Percentiles rank a stretch among this genome's conserved stretches.
Evolutionary conservation across 2,329 filamentous ascomycete species (phyloP).

Genomic region (Aspergillus sp.): DNA sequence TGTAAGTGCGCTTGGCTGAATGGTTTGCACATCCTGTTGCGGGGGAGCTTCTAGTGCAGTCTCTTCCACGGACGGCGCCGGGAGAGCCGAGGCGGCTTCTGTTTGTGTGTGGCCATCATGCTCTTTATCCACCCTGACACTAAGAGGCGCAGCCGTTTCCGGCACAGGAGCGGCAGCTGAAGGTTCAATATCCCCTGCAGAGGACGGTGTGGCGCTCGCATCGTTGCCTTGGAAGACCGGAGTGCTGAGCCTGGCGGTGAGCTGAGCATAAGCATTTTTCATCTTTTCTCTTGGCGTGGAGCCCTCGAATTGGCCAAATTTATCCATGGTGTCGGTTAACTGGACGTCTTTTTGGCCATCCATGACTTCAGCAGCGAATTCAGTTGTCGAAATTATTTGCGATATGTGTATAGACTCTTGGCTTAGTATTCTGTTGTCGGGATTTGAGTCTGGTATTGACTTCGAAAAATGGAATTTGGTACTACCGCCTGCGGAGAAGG

Average conservation of each 20-base stretch:
- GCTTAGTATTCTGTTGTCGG: background rate
- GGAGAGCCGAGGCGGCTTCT: slow-evolving; percentile 21
- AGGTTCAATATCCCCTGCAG: slow-evolving; percentile 41
- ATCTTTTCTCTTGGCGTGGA: slow-evolving; percentile 33
- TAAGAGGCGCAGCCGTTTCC: slow-evolving; percentile 35
- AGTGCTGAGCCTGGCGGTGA: slow-evolving; percentile 23
- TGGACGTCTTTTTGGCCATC: slow-evolving; percentile 16
- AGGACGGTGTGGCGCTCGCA: slow-evolving; percentile 43
- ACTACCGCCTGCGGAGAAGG: background rate
- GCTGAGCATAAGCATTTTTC: slow-evolving; percentile 28
- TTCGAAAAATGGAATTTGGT: background rate
- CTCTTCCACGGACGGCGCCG: slow-evolving; percentile 28
- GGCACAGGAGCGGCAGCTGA: slow-evolving; percentile 26
- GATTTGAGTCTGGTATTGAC: background rate
- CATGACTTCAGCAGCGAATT: slow-evolving; percentile 15
- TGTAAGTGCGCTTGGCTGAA: slow-evolving; percentile 38
- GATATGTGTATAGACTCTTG: background rate
- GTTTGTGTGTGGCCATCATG: slow-evolving; percentile 21
- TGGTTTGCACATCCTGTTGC: slow-evolving; percentile 30
- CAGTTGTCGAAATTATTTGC: background rate
- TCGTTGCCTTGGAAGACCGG: slow-evolving; percentile 20
- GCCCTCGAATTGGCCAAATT: slow-evolving; percentile 28
- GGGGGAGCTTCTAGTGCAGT: slow-evolving; percentile 25
- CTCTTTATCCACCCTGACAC: slow-evolving; percentile 35
- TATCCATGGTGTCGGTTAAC: slow-evolving; percentile 24